A percentile compares a stretch with the other conserved stretches of the same genome.
Conservation (phyloP, 2,329 filamentous ascomycete genomes). For the Gnomoniopsis sp. region DNA sequence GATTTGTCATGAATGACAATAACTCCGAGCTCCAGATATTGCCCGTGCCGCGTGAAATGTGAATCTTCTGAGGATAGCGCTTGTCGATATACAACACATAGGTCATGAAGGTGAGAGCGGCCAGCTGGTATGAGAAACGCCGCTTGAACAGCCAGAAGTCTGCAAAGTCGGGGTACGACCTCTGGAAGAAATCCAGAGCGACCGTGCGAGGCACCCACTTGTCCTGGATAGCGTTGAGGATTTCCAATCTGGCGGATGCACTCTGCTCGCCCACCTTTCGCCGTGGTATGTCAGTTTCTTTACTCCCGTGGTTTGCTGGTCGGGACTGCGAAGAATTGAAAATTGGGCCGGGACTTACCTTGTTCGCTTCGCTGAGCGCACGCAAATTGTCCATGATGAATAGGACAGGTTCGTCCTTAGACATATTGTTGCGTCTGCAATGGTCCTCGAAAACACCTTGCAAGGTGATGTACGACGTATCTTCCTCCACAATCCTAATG, state of each 20-base stretch:
- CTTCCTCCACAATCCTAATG: conserved; percentile 93
- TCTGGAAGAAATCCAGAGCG: conserved; percentile 84
- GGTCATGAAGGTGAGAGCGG: conserved; percentile 95
- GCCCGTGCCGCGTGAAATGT: conserved; percentile 81
- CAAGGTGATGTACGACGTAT: conserved; percentile 87
- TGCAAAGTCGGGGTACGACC: conserved; percentile 80
- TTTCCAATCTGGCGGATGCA: conserved; percentile 75
- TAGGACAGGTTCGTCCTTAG: conserved; percentile 91
- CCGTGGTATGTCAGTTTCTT: conserved; percentile 3
- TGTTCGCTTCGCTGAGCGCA: conserved; percentile 67
- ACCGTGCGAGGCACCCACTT: conserved; percentile 85
- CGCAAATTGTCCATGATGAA: conserved; percentile 95
- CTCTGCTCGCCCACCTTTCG: conserved; percentile 69
- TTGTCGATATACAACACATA: conserved; percentile 97
- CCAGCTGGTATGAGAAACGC: conserved; percentile 94
- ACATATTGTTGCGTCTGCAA: conserved; percentile 79
- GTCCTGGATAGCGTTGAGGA: conserved; percentile 91
- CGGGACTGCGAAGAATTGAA: neutral
- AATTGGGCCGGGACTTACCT: conserved; percentile 39
- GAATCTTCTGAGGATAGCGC: conserved; percentile 92
- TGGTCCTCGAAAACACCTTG: conserved; percentile 97
- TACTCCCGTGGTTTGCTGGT: neutral
- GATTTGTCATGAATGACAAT: conserved; percentile 81
- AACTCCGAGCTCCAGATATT: conserved; percentile 97
- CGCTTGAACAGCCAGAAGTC: conserved; percentile 99